Evolutionary conservation across 331 rosid genomes (phyloP).

Genomic region (Malus hybrid): DNA sequence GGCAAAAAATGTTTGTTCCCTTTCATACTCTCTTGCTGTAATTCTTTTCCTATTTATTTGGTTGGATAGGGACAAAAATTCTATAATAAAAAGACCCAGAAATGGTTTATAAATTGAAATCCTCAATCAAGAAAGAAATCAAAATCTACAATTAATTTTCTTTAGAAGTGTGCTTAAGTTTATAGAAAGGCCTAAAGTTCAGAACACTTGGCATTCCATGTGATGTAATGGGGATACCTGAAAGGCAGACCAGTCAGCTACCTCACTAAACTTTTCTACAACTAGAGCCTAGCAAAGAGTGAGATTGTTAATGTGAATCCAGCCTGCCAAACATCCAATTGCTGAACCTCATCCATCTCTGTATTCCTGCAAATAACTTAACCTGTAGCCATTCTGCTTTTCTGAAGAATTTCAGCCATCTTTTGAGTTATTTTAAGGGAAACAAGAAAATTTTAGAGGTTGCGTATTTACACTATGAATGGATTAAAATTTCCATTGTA

Average conservation of each 20-base stretch:
- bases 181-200: neutral
- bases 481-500: neutral
- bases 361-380: neutral
- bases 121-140: neutral
- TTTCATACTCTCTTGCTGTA: neutral
- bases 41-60: neutral
- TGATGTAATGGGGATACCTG: neutral
- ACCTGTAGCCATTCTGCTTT: neutral
- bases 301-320: neutral
- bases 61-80: neutral
- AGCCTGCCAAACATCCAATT: neutral
- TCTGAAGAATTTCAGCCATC: neutral
- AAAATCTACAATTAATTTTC: neutral
- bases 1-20: slow-evolving; percentile 44
- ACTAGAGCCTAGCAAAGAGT: neutral
- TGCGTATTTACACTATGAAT: neutral
- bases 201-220: neutral
- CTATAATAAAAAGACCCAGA: neutral
- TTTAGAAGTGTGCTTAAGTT: neutral
- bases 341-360: neutral
- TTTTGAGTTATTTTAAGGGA: too few species aligned
- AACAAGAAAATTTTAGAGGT: neutral
- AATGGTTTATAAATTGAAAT: neutral
- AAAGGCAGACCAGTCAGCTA: neutral
- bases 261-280: neutral